Evolutionary conservation across 108 stramenopile genomes (phyloP).

Genomic region (Schizochytrium sp.): DNA sequence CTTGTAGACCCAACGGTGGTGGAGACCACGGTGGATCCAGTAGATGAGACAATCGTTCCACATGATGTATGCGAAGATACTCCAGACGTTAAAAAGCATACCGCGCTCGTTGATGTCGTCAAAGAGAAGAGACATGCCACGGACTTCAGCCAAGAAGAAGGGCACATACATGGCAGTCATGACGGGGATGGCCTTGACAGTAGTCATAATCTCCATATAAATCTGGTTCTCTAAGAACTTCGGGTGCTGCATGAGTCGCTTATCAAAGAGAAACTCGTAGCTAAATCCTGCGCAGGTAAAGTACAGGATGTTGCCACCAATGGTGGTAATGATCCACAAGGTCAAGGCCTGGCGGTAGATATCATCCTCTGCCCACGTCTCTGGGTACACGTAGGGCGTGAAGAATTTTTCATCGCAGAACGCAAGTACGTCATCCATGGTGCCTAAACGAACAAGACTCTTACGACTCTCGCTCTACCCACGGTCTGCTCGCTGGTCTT

Average conservation of each 20-base stretch:
- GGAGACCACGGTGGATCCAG: constrained; percentile 64
- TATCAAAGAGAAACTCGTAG: constrained; percentile 45
- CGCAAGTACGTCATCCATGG: constrained; percentile 35
- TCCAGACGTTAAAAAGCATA: constrained; percentile 7
- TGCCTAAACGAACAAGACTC: neutral
- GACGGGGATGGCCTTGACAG: constrained; percentile 52
- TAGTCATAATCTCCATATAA: neutral
- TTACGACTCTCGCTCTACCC: no score
- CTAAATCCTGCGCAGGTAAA: constrained; percentile 29
- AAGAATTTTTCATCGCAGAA: constrained; percentile 18
- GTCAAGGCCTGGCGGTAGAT: constrained; percentile 5
- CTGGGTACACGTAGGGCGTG: constrained; percentile 59
- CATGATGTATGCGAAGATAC: constrained; percentile 13
- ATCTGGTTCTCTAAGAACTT: constrained; percentile 46
- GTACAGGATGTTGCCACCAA: constrained; percentile 56
- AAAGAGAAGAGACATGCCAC: neutral
- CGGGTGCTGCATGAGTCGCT: constrained; percentile 51
- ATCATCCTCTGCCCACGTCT: constrained; percentile 31
- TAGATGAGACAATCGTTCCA: constrained; percentile 60
- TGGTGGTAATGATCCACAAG: constrained; percentile 13
- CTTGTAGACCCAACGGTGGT: constrained; percentile 48
- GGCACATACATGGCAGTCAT: constrained; percentile 45
- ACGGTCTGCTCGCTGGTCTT: no score
- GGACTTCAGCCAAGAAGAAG: constrained; percentile 35
- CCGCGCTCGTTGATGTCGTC: constrained; percentile 32